Evolutionary conservation across 2,329 filamentous ascomycete genomes (phyloP), one percentile per base, ranked within the genome.

Genomic region (Arthroderma sp.): DNA sequence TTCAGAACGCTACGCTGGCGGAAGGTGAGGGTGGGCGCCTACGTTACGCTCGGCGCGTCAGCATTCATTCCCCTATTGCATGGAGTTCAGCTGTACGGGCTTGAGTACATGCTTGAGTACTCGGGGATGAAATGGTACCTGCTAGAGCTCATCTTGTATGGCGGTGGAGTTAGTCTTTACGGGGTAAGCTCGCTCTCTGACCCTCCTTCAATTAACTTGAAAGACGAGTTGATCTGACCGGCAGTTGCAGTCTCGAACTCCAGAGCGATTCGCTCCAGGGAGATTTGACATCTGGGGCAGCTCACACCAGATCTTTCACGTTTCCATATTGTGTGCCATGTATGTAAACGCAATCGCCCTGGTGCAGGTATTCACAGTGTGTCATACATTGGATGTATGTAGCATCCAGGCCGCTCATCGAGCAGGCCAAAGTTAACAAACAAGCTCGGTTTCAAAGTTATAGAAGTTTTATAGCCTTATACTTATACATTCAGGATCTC

Each of bases 271-370:
- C 49, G 66, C 61, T 17, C 75, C 74, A 1, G 74, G 71, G 1
- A 66, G 57, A 8, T 77, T 77, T 62, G 75, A 77, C 60, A 70
- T 75, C 38, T 72, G 67, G 59, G 73, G 74, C 13, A 68, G 71
- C 2, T 77, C 74, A 15, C 75, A 77, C 57, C 74, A 77, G 60
- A 69, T 76, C 5, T 77, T 77, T 55, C 75, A 77, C 55, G 61
- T 74, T 13, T 66, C 75, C 5, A 73, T 77, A 6, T 43, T 43
- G 19, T 43, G 15, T 15, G 39, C 39, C 6, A 43, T 43, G 39
- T 43, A 43, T 11, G 13, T 21, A 43, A 5, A 43, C 2, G 15
- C 15, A 21, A 43, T 43, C 5, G 39, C 39, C 2, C 39, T 43
- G 1, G 15, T 43, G 39, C 39, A 43, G 13, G 39, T n/a, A 1